phyloP scores from a whole-genome alignment of 306 rosid species.

The Ormosia emarginata region DNA sequence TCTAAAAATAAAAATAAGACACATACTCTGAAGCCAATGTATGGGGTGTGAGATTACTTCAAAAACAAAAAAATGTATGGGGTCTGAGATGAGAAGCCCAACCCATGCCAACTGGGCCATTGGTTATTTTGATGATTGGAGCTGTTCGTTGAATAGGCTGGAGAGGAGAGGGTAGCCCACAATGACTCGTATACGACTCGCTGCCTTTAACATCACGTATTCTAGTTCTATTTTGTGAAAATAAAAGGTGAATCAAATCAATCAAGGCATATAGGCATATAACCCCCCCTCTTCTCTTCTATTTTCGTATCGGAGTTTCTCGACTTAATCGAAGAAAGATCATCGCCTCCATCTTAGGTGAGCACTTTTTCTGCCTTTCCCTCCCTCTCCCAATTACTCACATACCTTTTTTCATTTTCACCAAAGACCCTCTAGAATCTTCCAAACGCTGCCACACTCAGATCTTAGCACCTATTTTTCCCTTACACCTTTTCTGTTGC shows the following conservation, averaged over 20 bases:
- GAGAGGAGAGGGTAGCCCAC: neutral
- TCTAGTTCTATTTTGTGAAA: neutral
- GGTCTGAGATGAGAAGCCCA: neutral
- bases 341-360: conserved; percentile 25
- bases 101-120: neutral
- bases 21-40: no score
- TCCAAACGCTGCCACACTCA: neutral
- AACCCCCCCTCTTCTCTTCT: neutral
- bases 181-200: neutral
- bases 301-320: neutral
- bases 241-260: neutral
- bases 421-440: conserved; percentile 17
- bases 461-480: conserved; percentile 13
- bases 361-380: neutral
- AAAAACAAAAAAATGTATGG: no score
- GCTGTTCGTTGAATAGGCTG: neutral
- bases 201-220: neutral
- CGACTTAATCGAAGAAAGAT: conserved; percentile 3
- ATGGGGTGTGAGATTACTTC: no score
- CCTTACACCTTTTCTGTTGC: neutral
- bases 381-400: neutral
- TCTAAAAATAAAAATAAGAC: no score
- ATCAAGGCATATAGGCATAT: neutral
- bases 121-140: neutral
- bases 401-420: neutral